These are phyloP conservation scores for Saprolegnia diclina DNA, from an alignment of 352 stramenopile species.

Conservation along the genomic window DNA sequence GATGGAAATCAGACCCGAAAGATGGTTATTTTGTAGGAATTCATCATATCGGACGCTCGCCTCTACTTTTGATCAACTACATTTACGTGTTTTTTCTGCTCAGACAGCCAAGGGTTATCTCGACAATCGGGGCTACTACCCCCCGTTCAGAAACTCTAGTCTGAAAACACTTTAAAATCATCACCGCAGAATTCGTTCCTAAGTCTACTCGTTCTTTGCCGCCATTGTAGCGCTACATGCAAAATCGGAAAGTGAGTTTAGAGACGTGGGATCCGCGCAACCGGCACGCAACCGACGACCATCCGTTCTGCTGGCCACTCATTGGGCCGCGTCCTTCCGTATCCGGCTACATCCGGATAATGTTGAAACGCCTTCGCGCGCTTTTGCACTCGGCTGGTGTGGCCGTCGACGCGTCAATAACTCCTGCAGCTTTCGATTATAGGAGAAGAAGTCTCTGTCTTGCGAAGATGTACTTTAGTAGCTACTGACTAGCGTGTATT, in stretches of 20 bases:
- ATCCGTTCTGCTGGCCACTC: background rate
- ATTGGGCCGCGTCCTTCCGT: background rate
- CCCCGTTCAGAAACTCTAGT: conserved; percentile 89
- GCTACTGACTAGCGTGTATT: too few species aligned
- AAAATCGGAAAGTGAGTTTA: background rate
- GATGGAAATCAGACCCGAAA: conserved; percentile 87
- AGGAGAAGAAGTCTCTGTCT: too few species aligned
- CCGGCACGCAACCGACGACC: background rate
- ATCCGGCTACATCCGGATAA: background rate
- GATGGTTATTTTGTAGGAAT: conserved; percentile 80
- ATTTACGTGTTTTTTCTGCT: conserved; percentile 24
- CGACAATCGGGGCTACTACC: conserved; percentile 83
- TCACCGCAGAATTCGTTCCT: conserved; percentile 52
- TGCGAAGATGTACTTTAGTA: too few species aligned
- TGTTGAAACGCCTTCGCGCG: background rate
- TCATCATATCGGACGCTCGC: conserved; percentile 49
- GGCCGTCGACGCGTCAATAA: too few species aligned
- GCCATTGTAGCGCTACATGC: background rate
- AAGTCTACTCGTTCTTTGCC: background rate
- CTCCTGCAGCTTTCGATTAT: too few species aligned
- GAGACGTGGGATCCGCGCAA: background rate
- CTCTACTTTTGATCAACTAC: conserved; percentile 2
- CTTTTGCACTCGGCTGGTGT: too few species aligned
- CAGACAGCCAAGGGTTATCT: conserved; percentile 43
- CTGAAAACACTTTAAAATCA: conserved; percentile 78